Evolutionary conservation across 495 filamentous ascomycete genomes (phyloP), one percentile per base, ranked within the genome.

Genomic region (Aspergillus coremiiformis): DNA sequence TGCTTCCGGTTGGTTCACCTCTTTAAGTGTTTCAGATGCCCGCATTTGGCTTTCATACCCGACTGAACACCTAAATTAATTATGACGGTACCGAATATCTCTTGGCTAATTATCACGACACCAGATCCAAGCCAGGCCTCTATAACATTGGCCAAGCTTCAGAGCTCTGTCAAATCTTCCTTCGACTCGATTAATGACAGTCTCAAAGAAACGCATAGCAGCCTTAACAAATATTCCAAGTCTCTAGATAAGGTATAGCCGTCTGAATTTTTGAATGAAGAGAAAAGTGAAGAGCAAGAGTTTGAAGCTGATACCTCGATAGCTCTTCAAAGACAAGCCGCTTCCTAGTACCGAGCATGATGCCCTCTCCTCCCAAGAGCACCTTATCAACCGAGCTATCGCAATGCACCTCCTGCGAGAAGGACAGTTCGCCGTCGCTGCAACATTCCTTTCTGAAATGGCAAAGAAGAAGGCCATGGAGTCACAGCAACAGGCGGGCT

Each of bases 331-430:
- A 66, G 74, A 83, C 57, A 85, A 85, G 58, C 77, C 85, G 7
- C 74, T 95, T 3, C 89, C 90, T 0, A 75, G 68, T 24, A 84
- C 82, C 42, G 87, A 90, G 37, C 84, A 88, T 62, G 90, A 95
- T 65, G 85, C 81, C n/a, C 80, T 96, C 57, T 83, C 81, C 5
- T 78, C 84, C 21, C 83, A 94, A 53, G 74, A 84, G 5, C 69
- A 78, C 30, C 78, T 95, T 9, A 87, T 96, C 59, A 92, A 97
- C 65, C 78, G 90, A 20, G 93, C 93, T 19, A 93, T 97, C 49
- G 88, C 87, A 3, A 96, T 98, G 90, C 93, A 98, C 65, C 75
- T 98, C 12, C 79, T 97, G 15, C 84, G 93, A 20, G 94, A 97
- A 73, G 93, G 93, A 30, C 86, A 95, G 63, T 97, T 98, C 66